Evolutionary conservation across 208 protist genomes (phyloP).

Genomic region (Crithidia sp.): DNA sequence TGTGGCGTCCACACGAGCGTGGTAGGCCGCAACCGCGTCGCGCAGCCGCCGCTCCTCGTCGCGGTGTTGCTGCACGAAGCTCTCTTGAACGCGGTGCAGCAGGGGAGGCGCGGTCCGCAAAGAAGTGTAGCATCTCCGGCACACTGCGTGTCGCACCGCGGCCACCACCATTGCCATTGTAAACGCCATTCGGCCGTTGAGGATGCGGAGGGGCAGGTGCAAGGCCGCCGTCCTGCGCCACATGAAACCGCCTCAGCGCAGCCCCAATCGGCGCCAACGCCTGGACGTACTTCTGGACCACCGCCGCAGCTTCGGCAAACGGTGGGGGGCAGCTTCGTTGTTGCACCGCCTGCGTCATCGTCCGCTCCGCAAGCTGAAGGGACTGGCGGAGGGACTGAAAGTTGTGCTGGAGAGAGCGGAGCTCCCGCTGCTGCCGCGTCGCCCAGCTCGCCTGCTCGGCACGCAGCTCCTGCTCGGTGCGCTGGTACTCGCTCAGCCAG

Average conservation of each 20-base stretch:
- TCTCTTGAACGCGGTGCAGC: conserved; percentile 14
- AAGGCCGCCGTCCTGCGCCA: not conserved
- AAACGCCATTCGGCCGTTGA: not conserved
- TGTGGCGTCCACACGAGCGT: not conserved
- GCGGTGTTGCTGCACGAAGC: conserved; percentile 21
- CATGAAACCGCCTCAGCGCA: conserved; percentile 37
- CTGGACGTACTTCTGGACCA: conserved; percentile 44
- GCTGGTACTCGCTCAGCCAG: conserved; percentile 47
- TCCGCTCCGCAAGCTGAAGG: conserved; percentile 34
- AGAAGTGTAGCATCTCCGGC: conserved; percentile 27
- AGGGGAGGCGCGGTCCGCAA: conserved; percentile 25
- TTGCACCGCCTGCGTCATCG: conserved; percentile 31
- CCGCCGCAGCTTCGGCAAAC: conserved; percentile 37
- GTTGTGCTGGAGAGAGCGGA: conserved; percentile 30
- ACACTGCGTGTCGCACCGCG: not conserved
- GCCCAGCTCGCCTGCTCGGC: conserved; percentile 34
- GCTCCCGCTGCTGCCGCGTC: conserved; percentile 27
- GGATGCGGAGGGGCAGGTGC: not conserved
- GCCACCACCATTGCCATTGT: not conserved
- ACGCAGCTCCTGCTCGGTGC: conserved; percentile 42
- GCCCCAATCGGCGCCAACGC: conserved; percentile 43
- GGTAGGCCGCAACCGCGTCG: conserved; percentile 22
- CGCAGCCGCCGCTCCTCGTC: conserved; percentile 34
- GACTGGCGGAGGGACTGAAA: conserved; percentile 40
- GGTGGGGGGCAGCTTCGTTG: conserved; percentile 33